These are phyloP conservation scores for Wallacemonas sp. DNA, from an alignment of 208 protist genomes.

Conservation along the genomic window DNA sequence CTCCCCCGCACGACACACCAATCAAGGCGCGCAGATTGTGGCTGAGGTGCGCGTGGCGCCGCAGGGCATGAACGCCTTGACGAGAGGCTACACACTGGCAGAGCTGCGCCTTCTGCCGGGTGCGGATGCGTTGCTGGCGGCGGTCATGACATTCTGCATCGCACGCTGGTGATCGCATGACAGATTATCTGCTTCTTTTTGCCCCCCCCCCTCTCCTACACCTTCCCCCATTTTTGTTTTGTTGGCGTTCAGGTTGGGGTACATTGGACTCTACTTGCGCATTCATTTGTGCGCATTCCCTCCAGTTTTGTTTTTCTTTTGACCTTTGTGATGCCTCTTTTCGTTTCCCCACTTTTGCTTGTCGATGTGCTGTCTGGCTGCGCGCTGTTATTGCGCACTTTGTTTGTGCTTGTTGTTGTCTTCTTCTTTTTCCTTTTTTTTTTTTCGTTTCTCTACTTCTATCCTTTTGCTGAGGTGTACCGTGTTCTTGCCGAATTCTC, in stretches of 20 bases:
- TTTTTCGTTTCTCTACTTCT: neutral
- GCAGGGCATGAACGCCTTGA: constrained; percentile 19
- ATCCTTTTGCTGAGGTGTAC: neutral
- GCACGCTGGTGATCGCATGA: constrained; percentile 40
- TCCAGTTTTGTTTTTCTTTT: constrained; percentile 14
- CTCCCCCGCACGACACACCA: constrained; percentile 26
- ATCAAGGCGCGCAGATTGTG: constrained; percentile 58
- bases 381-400: neutral
- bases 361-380: neutral
- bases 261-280: neutral
- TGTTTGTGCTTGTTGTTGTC: neutral
- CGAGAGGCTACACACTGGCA: constrained; percentile 40
- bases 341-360: neutral
- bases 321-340: too few species aligned
- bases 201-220: neutral
- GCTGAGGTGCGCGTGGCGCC: constrained; percentile 50
- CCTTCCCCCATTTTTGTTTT: constrained; percentile 13
- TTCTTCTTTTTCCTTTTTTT: constrained; percentile 5
- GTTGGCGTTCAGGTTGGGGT: constrained; percentile 9
- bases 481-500: neutral
- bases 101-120: constrained; percentile 58
- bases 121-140: constrained; percentile 69
- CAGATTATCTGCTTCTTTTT: neutral
- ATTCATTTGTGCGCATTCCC: constrained; percentile 3
- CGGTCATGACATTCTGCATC: constrained; percentile 58